Evolutionary conservation across 331 rosid genomes (phyloP).

Genomic region (Cydonia oblonga): DNA sequence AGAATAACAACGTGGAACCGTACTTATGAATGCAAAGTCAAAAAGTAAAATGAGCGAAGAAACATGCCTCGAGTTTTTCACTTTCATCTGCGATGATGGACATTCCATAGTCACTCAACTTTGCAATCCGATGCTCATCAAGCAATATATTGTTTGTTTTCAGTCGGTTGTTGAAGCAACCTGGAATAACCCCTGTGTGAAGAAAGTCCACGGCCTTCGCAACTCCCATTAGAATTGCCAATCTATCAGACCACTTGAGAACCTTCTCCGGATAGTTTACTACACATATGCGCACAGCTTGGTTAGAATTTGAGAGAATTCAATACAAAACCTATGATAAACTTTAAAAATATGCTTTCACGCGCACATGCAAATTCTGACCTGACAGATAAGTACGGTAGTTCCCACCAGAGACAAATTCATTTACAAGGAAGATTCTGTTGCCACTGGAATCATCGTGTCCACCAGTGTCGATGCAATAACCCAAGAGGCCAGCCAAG

Average conservation of each 20-base stretch:
- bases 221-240: slow-evolving; percentile 64
- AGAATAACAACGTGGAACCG: slow-evolving; percentile 16
- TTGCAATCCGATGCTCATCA: slow-evolving; percentile 67
- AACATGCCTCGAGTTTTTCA: slow-evolving; percentile 49
- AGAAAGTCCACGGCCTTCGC: slow-evolving; percentile 83
- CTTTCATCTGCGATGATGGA: slow-evolving; percentile 47
- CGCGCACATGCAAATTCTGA: slow-evolving; percentile 1
- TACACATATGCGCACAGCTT: slow-evolving; percentile 13
- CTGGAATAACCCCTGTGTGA: slow-evolving; percentile 74
- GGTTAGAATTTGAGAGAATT: slow-evolving; percentile 14
- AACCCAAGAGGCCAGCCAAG: slow-evolving; percentile 76
- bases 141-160: slow-evolving; percentile 63
- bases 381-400: slow-evolving; percentile 45
- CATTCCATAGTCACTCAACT: slow-evolving; percentile 80
- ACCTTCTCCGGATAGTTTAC: slow-evolving; percentile 49
- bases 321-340: neutral
- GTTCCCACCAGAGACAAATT: slow-evolving; percentile 48
- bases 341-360: neutral
- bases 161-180: slow-evolving; percentile 55
- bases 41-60: neutral
- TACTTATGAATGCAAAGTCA: neutral
- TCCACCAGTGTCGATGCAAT: slow-evolving; percentile 50
- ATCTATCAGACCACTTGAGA: slow-evolving; percentile 73
- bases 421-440: slow-evolving; percentile 56
- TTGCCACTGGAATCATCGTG: slow-evolving; percentile 37